These are phyloP conservation scores for Colletotrichum cuscutae DNA, from an alignment of 2,329 filamentous ascomycete species.

Conservation along the genomic window DNA sequence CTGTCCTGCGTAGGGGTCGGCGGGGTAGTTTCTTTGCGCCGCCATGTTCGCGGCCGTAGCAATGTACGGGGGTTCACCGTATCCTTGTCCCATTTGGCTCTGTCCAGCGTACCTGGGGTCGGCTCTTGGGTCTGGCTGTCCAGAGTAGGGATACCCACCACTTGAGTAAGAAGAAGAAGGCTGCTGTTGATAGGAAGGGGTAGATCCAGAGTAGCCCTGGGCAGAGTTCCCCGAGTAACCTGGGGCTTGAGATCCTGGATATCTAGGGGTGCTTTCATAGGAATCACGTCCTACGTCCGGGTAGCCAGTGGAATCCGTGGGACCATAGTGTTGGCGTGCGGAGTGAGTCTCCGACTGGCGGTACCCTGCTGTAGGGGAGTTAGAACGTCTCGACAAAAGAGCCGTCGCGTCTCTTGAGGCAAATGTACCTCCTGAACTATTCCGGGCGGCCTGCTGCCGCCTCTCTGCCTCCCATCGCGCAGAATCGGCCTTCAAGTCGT, in stretches of 20 bases:
- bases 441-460: slow-evolving; percentile 64
- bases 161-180: slow-evolving; percentile 26
- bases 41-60: slow-evolving; percentile 28
- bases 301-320: slow-evolving; percentile 44
- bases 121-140: slow-evolving; percentile 30
- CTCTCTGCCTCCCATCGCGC: slow-evolving; percentile 71
- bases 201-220: slow-evolving; percentile 36
- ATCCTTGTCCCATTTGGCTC: slow-evolving; percentile 22
- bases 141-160: slow-evolving; percentile 36
- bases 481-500: slow-evolving; percentile 71
- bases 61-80: slow-evolving; percentile 32
- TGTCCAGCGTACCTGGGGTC: slow-evolving; percentile 35
- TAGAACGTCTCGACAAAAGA: slow-evolving; percentile 64
- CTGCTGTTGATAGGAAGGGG: slow-evolving; percentile 30
- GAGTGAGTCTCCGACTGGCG: slow-evolving; percentile 62
- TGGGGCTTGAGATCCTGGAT: slow-evolving; percentile 60
- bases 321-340: slow-evolving; percentile 59
- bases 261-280: slow-evolving; percentile 56
- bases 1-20: slow-evolving; percentile 32
- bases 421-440: slow-evolving; percentile 67
- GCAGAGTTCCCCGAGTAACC: slow-evolving; percentile 59
- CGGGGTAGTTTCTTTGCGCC: slow-evolving; percentile 11
- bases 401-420: slow-evolving; percentile 61
- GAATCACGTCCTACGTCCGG: slow-evolving; percentile 49
- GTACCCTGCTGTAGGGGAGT: slow-evolving; percentile 68